Evolutionary conservation across 2,329 filamentous ascomycete genomes (phyloP).

Genomic region (Amphichorda felina): DNA sequence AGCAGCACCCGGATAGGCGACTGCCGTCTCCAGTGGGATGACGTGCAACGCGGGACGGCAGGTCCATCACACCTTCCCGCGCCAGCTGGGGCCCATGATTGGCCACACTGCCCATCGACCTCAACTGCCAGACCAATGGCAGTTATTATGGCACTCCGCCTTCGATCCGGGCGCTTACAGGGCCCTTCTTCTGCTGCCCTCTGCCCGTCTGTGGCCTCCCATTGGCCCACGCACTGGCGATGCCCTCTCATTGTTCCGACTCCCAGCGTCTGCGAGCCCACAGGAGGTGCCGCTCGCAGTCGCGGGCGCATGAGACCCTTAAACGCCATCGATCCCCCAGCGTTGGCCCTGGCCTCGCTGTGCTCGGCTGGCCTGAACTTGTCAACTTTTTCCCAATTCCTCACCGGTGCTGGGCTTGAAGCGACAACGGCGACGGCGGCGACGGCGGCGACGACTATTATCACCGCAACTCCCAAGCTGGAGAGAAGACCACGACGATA

Average conservation of each 20-base stretch:
- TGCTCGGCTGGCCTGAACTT: background rate
- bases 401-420: no score
- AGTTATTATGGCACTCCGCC: no score
- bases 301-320: background rate
- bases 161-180: constrained; percentile 1
- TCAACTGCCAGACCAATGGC: constrained; percentile 1
- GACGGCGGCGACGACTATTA: background rate
- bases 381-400: background rate
- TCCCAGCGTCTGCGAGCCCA: background rate
- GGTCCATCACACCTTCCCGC: constrained; percentile 1
- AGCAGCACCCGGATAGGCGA: no score
- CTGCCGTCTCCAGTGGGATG: no score
- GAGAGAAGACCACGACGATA: background rate
- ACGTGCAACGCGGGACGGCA: no score
- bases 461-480: background rate
- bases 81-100: background rate
- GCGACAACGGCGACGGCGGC: background rate
- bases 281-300: background rate
- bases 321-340: background rate
- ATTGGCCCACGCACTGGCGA: background rate
- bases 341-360: background rate
- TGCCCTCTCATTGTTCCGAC: no score
- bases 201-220: background rate
- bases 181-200: background rate
- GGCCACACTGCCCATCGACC: background rate